Conservation (phyloP, 2,329 filamentous ascomycete genomes). For the Ophiostoma australiae region DNA sequence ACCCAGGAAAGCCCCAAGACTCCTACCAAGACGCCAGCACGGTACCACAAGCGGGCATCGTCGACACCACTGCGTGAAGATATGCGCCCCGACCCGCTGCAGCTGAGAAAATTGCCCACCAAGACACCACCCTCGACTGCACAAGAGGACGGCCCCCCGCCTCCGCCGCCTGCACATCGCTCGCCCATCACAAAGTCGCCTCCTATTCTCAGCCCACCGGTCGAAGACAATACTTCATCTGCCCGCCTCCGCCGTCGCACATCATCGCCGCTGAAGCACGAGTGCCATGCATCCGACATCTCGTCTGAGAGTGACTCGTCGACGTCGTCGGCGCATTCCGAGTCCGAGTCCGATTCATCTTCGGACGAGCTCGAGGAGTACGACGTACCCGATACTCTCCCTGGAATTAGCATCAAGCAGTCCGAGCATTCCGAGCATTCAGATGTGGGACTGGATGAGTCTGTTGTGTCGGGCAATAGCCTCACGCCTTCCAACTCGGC, state of each 20-base stretch:
- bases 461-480: constrained; percentile 51
- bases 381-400: constrained; percentile 54
- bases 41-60: constrained; percentile 34
- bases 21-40: constrained; percentile 29
- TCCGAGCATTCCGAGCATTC: constrained; percentile 38
- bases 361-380: constrained; percentile 56
- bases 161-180: constrained; percentile 52
- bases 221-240: constrained; percentile 41
- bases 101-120: constrained; percentile 33
- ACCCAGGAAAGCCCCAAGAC: constrained; percentile 11
- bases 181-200: constrained; percentile 40
- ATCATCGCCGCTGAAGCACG: constrained; percentile 93
- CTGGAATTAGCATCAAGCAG: constrained; percentile 53
- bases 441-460: constrained; percentile 36
- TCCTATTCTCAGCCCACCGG: constrained; percentile 41
- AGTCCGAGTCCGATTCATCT: constrained; percentile 42
- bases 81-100: constrained; percentile 38
- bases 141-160: constrained; percentile 31
- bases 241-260: constrained; percentile 61
- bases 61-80: constrained; percentile 36
- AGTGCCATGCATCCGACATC: constrained; percentile 80
- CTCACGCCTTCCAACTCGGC: constrained; percentile 76
- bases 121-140: constrained; percentile 26
- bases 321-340: constrained; percentile 52
- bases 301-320: constrained; percentile 59